Percentiles rank a stretch among this genome's conserved stretches.
These are phyloP conservation scores for Coemansia sp. DNA, from an alignment of 192 early-diverging fungal genomes.

Conservation along the genomic window DNA sequence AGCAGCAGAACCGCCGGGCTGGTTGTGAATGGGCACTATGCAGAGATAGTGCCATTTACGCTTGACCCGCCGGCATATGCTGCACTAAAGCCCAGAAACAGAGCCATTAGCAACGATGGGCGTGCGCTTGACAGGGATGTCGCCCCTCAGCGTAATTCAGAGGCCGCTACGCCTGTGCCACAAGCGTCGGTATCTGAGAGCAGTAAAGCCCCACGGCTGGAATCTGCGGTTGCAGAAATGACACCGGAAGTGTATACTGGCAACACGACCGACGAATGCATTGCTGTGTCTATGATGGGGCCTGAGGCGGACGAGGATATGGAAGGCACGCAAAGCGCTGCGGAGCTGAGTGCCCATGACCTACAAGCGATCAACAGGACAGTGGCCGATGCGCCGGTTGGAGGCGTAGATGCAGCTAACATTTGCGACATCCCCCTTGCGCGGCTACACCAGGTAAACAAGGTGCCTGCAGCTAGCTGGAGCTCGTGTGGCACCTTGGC, in stretches of 20 bases:
- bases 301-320: background rate
- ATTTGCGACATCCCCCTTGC: constrained; percentile 21
- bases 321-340: background rate
- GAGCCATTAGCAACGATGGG: background rate
- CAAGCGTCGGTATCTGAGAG: background rate
- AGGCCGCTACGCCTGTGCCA: background rate
- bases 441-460: constrained; percentile 16
- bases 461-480: constrained; percentile 16
- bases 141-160: background rate
- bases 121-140: background rate
- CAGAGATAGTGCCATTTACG: constrained; percentile 24
- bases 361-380: background rate
- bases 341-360: background rate
- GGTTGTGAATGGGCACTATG: constrained; percentile 29
- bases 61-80: constrained; percentile 28
- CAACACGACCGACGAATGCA: background rate
- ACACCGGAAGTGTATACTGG: background rate
- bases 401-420: background rate
- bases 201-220: background rate
- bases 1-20: constrained; percentile 4
- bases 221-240: background rate
- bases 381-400: background rate
- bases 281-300: background rate
- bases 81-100: background rate
- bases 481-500: constrained; percentile 18